Base-by-base conservation (phyloP, 768 basidiomycete species). In the Termitomyces sp. region DNA sequence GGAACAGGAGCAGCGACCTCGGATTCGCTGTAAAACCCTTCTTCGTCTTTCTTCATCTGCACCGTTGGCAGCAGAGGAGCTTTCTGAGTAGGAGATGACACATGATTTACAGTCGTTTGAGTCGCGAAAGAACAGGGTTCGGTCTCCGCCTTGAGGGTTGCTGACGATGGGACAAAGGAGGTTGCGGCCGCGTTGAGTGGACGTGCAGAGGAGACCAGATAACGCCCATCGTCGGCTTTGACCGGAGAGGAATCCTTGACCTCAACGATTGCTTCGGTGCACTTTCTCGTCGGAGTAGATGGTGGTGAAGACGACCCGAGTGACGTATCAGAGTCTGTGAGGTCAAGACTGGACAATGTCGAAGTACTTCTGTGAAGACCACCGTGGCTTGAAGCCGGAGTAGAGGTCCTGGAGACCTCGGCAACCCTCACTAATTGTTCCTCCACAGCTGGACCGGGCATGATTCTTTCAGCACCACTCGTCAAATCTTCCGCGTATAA, bases 41-140 rank as follows among this genome's bases (percentile, higher is more conserved):
- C 74, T 24, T 80, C 81, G 55, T 83, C 82, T 62, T 80, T 83
- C 68, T 76, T 76, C 49, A 81, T 69, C 61, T 72, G 75, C 60
- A 74, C 65, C 13, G 69, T 64, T 14, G 76, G 70, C 11, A 75
- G 69, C 3, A 71, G 67, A n/a, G 75, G 71, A 22, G 71, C 66
- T 50, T 74, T 74, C 48, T 79, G 71, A 0, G 80, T 77, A 3
- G 84, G 78, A 69, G 84, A 79, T 49, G 78, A 60, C 13, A 63
- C n/a, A n/a, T n/a, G 49, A 55, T 64, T 57, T 54, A 58, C 45
- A 41, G 59, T 53, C 57, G 59, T 48, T 56, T 59, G 51, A 56
- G 62, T 60, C 60, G 62, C 60, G 35, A 68, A 66, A 7, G 65
- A 60, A 49, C 67, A 44, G 11, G 68, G 59, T 26, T 64, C 66